These are phyloP conservation scores for Jatropha multifida DNA, from an alignment of 441 rosid species.

Conservation along the genomic window DNA sequence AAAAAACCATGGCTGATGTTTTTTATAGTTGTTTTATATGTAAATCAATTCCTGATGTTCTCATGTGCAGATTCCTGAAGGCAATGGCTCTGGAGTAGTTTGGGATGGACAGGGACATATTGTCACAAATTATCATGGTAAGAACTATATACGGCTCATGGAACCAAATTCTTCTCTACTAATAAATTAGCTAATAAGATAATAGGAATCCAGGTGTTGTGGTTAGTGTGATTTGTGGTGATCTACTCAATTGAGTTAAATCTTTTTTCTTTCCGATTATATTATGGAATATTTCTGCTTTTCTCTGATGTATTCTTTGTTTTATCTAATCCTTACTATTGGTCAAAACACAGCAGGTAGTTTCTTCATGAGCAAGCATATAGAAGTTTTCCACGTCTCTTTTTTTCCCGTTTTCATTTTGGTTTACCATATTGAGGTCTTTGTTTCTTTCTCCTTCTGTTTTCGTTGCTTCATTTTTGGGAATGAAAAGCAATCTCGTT, in stretches of 20 bases:
- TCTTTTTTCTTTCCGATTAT: neutral
- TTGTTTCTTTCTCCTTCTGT: neutral
- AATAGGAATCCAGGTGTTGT: neutral
- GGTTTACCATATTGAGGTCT: neutral
- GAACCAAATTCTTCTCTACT: neutral
- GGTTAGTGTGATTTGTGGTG: neutral
- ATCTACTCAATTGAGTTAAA: neutral
- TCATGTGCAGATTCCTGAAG: conserved; percentile 79
- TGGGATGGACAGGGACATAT: conserved; percentile 90
- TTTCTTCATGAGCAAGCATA: neutral
- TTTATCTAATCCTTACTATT: neutral
- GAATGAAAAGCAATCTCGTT: neutral
- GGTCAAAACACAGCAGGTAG: neutral
- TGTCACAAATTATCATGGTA: conserved; percentile 96
- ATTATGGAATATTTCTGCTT: neutral
- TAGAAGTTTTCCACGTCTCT: neutral
- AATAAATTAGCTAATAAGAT: neutral
- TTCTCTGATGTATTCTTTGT: neutral
- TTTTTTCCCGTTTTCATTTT: neutral
- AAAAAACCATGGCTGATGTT: neutral
- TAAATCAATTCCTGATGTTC: conserved; percentile 3
- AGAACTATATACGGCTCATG: conserved; percentile 23
- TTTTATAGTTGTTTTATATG: neutral
- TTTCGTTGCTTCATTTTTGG: neutral
- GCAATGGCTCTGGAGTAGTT: conserved; percentile 98